phyloP scores from a whole-genome alignment of 352 stramenopile species.

The Pythium phragmiticola region DNA sequence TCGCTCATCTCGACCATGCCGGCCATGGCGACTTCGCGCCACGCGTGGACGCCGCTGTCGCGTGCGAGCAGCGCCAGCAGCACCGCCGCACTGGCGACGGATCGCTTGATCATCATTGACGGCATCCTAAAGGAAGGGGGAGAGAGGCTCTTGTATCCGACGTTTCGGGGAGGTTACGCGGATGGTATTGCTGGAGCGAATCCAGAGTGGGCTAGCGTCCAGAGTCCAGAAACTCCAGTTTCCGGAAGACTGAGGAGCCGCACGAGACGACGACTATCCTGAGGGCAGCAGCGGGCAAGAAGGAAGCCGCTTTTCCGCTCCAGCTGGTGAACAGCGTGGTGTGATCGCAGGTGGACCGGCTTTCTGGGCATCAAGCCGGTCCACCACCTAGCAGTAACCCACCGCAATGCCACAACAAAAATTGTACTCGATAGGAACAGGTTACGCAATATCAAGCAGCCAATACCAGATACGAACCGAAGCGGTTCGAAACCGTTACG shows the following conservation, averaged over 20 bases:
- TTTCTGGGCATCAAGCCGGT: conserved; percentile 9
- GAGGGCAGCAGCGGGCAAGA: background rate
- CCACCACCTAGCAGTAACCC: conserved; percentile 4
- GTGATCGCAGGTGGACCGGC: conserved; percentile 5
- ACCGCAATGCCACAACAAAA: conserved; percentile 10
- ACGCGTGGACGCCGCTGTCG: conserved; percentile 7
- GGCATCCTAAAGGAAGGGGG: background rate
- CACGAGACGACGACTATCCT: background rate
- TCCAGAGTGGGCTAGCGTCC: conserved; percentile 20
- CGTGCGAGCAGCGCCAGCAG: conserved; percentile 9
- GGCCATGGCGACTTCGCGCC: conserved; percentile 22
- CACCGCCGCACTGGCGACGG: conserved; percentile 1
- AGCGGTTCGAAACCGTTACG: background rate
- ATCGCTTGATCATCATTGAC: background rate
- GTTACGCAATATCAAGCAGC: background rate
- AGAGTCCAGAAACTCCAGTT: background rate
- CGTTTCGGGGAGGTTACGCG: conserved; percentile 18
- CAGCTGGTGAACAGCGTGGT: background rate
- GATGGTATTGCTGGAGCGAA: conserved; percentile 21
- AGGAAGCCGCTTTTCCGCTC: background rate
- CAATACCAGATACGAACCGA: conserved; percentile 10
- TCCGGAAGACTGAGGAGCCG: background rate
- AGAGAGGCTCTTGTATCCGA: conserved; percentile 15
- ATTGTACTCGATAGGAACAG: background rate
- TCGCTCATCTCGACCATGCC: conserved; percentile 11